phyloP scores from a whole-genome alignment of 169 alveolate species.

The Cryptosporidium baileyi region DNA sequence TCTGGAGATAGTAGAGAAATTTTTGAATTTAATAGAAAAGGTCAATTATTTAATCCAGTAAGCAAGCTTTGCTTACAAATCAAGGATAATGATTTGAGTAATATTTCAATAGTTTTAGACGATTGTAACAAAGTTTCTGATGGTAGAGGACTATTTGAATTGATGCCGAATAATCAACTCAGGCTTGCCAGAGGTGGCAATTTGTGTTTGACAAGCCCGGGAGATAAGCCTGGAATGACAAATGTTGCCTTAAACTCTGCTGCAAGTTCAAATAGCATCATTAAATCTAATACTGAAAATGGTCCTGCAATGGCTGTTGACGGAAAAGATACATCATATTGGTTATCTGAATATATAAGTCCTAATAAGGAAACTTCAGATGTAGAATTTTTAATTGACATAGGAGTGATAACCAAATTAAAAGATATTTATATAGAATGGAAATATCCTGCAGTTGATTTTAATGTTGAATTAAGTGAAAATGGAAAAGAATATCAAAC shows the following conservation, averaged over 20 bases:
- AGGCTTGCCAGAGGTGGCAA: conserved; percentile 61
- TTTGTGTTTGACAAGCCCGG: conserved; percentile 62
- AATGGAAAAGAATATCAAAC: conserved; percentile 23
- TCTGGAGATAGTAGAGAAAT: conserved; percentile 71
- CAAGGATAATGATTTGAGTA: conserved; percentile 18
- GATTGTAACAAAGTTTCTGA: conserved; percentile 38
- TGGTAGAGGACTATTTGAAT: conserved; percentile 61
- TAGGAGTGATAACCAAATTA: conserved; percentile 30
- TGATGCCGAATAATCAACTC: conserved; percentile 60
- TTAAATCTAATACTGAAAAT: conserved; percentile 9
- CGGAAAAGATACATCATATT: conserved; percentile 47
- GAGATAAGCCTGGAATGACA: conserved; percentile 53
- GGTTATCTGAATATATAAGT: conserved; percentile 27
- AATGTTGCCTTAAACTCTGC: conserved; percentile 67
- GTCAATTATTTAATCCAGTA: conserved; percentile 62
- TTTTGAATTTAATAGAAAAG: conserved; percentile 59
- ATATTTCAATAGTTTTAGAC: conserved; percentile 17
- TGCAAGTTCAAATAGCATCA: conserved; percentile 46
- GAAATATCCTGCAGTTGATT: conserved; percentile 58
- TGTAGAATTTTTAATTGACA: conserved; percentile 30
- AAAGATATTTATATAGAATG: conserved; percentile 55
- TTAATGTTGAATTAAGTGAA: conserved; percentile 34
- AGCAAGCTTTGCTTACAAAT: conserved; percentile 60
- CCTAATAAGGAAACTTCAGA: not conserved
- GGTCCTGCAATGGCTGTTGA: conserved; percentile 70